Percentiles rank a stretch among this genome's conserved stretches.
Evolutionary conservation across 1,284 basidiomycete genomes (phyloP).

Genomic region (Ustilago hordei): DNA sequence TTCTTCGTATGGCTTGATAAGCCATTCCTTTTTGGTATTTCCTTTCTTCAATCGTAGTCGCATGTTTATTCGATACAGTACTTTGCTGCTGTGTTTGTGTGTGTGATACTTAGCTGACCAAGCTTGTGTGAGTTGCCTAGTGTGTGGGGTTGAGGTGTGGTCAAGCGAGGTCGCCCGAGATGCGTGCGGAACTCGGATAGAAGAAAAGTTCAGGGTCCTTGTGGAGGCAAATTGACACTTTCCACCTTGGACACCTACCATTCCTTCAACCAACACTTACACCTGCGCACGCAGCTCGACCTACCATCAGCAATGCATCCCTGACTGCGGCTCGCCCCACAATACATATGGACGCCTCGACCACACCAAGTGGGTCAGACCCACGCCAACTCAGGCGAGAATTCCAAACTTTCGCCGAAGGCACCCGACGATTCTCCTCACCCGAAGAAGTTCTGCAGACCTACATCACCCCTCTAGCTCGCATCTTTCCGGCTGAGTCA

Average conservation of each 20-base stretch:
- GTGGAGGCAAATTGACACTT: conserved; percentile 10
- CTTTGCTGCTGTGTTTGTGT: not conserved
- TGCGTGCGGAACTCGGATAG: conserved; percentile 26
- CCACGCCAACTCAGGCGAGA: conserved; percentile 12
- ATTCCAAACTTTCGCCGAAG: conserved; percentile 10
- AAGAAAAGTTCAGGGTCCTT: conserved; percentile 12
- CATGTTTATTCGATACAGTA: not conserved
- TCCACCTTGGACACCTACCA: not conserved
- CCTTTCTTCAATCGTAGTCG: not conserved
- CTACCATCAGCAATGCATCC: not conserved
- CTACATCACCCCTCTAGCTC: conserved; percentile 8
- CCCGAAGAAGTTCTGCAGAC: not conserved
- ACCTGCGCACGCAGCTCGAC: not conserved
- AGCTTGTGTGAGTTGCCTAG: not conserved
- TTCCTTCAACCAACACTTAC: not conserved
- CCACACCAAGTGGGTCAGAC: not conserved
- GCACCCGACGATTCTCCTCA: conserved; percentile 9
- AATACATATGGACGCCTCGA: not conserved
- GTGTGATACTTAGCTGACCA: not conserved
- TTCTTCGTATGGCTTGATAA: not conserved
- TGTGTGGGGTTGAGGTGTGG: not conserved
- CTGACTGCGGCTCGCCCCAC: not conserved
- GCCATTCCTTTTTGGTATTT: not conserved
- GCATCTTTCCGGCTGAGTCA: conserved; percentile 2
- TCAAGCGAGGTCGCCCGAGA: not conserved